Evolutionary conservation across 352 stramenopile genomes (phyloP).

Genomic region (Hyaloperonospora brassicae): DNA sequence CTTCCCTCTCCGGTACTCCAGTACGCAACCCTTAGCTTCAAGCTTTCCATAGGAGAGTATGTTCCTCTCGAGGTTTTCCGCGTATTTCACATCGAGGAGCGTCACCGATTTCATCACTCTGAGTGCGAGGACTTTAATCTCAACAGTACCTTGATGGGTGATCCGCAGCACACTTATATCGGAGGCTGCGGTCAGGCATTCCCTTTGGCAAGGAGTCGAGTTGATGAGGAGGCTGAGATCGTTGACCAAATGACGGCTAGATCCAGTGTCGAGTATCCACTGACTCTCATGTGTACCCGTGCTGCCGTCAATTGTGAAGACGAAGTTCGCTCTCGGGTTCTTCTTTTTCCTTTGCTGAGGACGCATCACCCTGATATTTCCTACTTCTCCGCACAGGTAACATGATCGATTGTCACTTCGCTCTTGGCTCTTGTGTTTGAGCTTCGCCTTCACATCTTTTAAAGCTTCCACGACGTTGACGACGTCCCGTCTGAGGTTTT

Average conservation of each 20-base stretch:
- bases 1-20: no score
- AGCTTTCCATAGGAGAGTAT: background rate
- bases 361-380: no score
- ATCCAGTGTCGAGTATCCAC: background rate
- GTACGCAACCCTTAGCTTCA: background rate
- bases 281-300: background rate
- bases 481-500: no score
- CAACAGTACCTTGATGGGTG: background rate
- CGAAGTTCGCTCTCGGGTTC: no score
- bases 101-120: background rate
- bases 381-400: no score
- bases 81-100: background rate
- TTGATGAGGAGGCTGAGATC: background rate
- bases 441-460: no score
- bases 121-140: background rate
- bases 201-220: background rate
- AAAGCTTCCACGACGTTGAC: no score
- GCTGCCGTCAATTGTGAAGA: no score
- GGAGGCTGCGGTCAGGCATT: background rate
- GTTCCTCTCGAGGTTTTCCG: background rate
- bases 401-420: no score
- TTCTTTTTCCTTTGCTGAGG: no score
- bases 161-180: background rate
- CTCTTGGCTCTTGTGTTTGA: no score
- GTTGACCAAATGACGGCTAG: background rate